Evolutionary conservation across 2,329 filamentous ascomycete genomes (phyloP).

Genomic region (Albifimbria verrucaria): DNA sequence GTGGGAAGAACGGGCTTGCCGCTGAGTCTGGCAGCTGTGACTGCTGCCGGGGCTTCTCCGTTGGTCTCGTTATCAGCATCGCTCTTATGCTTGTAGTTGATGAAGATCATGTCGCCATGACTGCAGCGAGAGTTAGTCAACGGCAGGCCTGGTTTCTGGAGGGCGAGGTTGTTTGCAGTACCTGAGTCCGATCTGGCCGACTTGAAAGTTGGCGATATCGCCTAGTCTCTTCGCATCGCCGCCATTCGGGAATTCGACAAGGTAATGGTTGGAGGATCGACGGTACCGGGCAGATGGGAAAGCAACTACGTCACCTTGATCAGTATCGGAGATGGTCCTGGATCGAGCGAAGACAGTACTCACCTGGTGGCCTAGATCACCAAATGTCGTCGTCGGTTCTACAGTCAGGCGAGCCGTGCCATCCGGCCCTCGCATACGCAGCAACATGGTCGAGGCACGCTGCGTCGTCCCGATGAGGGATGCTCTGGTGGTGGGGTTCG

Average conservation of each 20-base stretch:
- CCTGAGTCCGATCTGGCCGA: conserved; percentile 60
- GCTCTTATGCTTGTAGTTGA: conserved; percentile 69
- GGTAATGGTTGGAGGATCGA: conserved; percentile 57
- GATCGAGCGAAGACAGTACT: not conserved
- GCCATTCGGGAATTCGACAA: conserved; percentile 60
- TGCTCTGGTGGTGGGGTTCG: not conserved
- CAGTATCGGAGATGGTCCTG: not conserved
- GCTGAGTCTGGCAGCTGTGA: conserved; percentile 68
- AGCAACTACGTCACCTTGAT: conserved; percentile 42
- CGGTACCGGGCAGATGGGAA: conserved; percentile 56
- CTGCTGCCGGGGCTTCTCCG: conserved; percentile 30
- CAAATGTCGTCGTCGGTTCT: conserved; percentile 71
- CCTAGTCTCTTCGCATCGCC: conserved; percentile 56
- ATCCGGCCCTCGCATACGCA: conserved; percentile 86
- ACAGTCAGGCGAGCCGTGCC: conserved; percentile 86
- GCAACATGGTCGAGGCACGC: conserved; percentile 59
- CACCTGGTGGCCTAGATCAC: conserved; percentile 54
- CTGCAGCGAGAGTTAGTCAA: conserved; percentile 39
- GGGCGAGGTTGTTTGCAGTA: conserved; percentile 33
- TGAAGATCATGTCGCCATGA: conserved; percentile 88
- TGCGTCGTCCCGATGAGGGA: not conserved
- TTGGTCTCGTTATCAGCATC: conserved; percentile 29
- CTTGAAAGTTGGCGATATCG: conserved; percentile 54
- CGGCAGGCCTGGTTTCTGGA: no score
- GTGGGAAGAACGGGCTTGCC: conserved; percentile 69